Evolutionary conservation across 306 rosid species (phyloP).

Genomic region (Prunus kanzakura): DNA sequence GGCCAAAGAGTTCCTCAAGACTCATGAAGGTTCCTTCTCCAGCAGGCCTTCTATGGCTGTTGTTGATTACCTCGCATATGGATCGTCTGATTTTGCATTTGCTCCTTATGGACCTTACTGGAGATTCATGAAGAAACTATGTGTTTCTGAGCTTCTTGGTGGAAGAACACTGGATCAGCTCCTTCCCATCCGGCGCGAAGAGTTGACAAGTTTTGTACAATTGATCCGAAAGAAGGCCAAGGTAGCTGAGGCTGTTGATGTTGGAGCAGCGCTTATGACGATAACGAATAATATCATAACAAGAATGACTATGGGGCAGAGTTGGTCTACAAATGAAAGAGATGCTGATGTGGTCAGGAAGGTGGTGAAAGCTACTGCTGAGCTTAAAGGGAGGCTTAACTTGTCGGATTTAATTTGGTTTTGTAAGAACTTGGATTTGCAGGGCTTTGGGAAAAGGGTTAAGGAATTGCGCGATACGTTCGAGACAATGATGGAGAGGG

Average conservation of each 20-base stretch:
- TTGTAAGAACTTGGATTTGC: slow-evolving; percentile 48
- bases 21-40: slow-evolving; percentile 31
- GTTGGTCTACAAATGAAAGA: slow-evolving; percentile 25
- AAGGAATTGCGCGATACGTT: slow-evolving; percentile 35
- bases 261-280: slow-evolving; percentile 37
- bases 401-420: slow-evolving; percentile 57
- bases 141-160: slow-evolving; percentile 61
- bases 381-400: slow-evolving; percentile 44
- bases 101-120: slow-evolving; percentile 46
- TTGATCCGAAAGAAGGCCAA: slow-evolving; percentile 24
- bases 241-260: slow-evolving; percentile 27
- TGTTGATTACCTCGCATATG: slow-evolving; percentile 33
- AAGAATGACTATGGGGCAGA: slow-evolving; percentile 42
- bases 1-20: slow-evolving; percentile 39
- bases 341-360: slow-evolving; percentile 35
- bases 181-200: slow-evolving; percentile 41
- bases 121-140: slow-evolving; percentile 56
- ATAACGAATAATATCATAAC: slow-evolving; percentile 38
- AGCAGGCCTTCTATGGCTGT: slow-evolving; percentile 23
- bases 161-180: slow-evolving; percentile 37
- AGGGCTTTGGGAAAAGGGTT: slow-evolving; percentile 38
- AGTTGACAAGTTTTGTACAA: slow-evolving; percentile 29
- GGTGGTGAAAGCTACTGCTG: slow-evolving; percentile 36
- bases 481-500: slow-evolving; percentile 51
- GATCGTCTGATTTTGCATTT: slow-evolving; percentile 35